Base-by-base conservation (phyloP, 2,329 filamentous ascomycete species). In the Arthrinium phaeospermum region DNA sequence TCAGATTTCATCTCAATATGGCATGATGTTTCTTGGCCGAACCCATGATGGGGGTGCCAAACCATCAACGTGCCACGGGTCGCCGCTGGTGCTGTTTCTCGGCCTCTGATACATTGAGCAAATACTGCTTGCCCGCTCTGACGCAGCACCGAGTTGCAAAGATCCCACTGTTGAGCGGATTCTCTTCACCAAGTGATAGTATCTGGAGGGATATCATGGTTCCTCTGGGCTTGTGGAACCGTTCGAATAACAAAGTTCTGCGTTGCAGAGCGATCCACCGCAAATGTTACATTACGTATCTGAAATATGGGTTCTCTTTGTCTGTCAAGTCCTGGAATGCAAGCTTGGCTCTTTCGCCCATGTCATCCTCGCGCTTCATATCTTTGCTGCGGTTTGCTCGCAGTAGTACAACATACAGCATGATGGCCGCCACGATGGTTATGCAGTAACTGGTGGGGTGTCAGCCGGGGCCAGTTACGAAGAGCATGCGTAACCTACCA, bases 251-350 rank as follows among this genome's bases (percentile, higher is more conserved):
- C 34, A 64, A 10, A 37, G 57, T 37, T 64, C 30, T 24, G 34
- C 19, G 34, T 19, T 64, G 57, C 57, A n/a, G 57, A 10, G 22
- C 57, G 57, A 41, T 41, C 57, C 34, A 49, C 34, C 16, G 68
- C 27, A 51, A 44, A 30, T 70, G 75, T 76, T 78, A 88, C 71
- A 87, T 78, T 0, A 86, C 88, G 74, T 93, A 93, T 76, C 86
- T 83, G 76, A 93, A 93, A 77, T 91, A 91, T 1, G 86, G 86
- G 75, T 93, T 93, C 80, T 93, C 84, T 79, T 89, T 90, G 75
- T 93, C 92, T 0, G 92, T 93, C 74, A 93, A 80, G 78, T 93
- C 91, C 71, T 89, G 86, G 73, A 93, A 94, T 0, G 91, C 91
- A 70, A 92, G 77, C 75, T 89, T 89, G 67, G 89, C 91, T 70